Base-by-base conservation (phyloP, 176 grass and related monocot species). In the Paspalum vaginatum region DNA sequence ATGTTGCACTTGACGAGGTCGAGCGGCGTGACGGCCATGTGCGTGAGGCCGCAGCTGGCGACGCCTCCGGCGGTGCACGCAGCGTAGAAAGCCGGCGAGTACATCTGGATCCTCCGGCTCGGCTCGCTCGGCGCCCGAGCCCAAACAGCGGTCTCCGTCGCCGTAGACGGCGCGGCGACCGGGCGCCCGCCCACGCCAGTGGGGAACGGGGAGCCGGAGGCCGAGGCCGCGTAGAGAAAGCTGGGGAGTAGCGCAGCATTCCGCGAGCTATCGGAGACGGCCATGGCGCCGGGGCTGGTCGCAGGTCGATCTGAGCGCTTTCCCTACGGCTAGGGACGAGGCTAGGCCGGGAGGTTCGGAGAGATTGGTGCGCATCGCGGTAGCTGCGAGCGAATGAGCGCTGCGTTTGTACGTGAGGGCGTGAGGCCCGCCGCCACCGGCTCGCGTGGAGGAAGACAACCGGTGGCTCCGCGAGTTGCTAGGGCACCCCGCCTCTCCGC, bases 1-100 rank as follows among this genome's bases (percentile, higher is more conserved):
- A 99, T 99, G 58, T 99, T 99, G 42, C 92, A 99, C 72, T 95
- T 99, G 21, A 99, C 90, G 46, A 99, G 81, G 69, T 95, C 96
- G 72, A 99, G 90, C 11, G 92, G 96, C 26, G 96, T 99, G 63
- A 99, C 90, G 50, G 90, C 8, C 96, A 73, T 95, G 84, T 99
- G 96, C 55, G 92, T 95, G 84, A 93, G 84, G 7, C 92, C 92
- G 66, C 96, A 95, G 81, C 92, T 88, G 75, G 90, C 82, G 18
- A 99, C 84, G 62, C 96, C 96, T 9, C 81, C 90, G 13, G 84
- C 90, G 14, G 92, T 95, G 83, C 92, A 95, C 43, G 84, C 96
- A 16, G 92, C 90, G 76, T 98, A 98, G 88, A 88, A 98, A 8
- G 81, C 67, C 26, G 92, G 92, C 18, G 92, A 91, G 79, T 93